A percentile compares a stretch with the other conserved stretches of the same genome.
phyloP scores from a whole-genome alignment of 2,329 filamentous ascomycete genomes.

The Penicillium italicum region DNA sequence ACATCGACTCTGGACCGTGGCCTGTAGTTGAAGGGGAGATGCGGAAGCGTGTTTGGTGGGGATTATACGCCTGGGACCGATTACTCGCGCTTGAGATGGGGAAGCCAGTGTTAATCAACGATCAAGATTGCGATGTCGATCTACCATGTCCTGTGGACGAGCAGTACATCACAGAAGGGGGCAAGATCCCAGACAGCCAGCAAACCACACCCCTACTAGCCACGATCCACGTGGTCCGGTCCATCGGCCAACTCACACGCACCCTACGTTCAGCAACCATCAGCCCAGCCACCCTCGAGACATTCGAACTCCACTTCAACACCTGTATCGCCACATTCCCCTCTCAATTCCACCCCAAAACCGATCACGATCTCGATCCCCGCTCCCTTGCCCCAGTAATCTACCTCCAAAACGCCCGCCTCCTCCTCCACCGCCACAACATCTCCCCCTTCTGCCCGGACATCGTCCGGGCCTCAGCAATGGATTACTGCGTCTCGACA shows the following conservation, averaged over 20 bases:
- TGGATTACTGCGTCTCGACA: constrained; percentile 71
- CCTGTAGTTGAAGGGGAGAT: constrained; percentile 77
- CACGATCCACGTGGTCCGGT: constrained; percentile 75
- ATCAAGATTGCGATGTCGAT: constrained; percentile 79
- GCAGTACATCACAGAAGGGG: constrained; percentile 54
- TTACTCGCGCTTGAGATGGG: constrained; percentile 75
- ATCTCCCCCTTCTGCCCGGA: constrained; percentile 67
- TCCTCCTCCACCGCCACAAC: constrained; percentile 85
- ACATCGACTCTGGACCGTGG: constrained; percentile 70
- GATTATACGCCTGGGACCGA: constrained; percentile 82
- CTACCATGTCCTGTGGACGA: constrained; percentile 80
- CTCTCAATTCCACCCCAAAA: constrained; percentile 65
- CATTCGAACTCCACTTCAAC: constrained; percentile 76
- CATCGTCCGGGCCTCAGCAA: constrained; percentile 64
- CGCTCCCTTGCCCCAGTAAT: constrained; percentile 70
- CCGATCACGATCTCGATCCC: constrained; percentile 66
- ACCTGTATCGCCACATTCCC: constrained; percentile 74
- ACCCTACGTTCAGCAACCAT: constrained; percentile 67
- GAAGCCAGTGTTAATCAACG: constrained; percentile 76
- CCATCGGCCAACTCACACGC: constrained; percentile 69
- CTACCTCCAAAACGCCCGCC: constrained; percentile 76
- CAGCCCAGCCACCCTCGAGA: constrained; percentile 63
- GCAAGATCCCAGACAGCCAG: constrained; percentile 43
- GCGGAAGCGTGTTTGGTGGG: constrained; percentile 88
- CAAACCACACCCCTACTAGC: constrained; percentile 70